phyloP scores from a whole-genome alignment of 2,329 filamentous ascomycete species.

The Didymella segeticola region DNA sequence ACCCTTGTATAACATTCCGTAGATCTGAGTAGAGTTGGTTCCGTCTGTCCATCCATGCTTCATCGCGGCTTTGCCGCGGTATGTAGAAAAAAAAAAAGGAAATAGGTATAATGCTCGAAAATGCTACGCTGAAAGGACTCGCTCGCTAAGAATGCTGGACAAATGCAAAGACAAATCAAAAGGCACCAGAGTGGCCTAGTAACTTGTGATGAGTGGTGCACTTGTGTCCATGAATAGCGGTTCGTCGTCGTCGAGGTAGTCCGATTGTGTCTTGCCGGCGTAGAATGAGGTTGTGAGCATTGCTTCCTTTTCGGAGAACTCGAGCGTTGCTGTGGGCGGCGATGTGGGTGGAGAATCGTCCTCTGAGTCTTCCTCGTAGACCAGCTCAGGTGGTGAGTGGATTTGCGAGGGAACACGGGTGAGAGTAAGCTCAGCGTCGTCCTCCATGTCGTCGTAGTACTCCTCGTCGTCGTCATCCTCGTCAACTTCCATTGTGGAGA shows the following conservation, averaged over 20 bases:
- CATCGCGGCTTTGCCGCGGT: slow-evolving; percentile 21
- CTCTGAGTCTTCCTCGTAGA: slow-evolving; percentile 57
- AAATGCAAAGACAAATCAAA: slow-evolving; percentile 41
- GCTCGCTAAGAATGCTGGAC: slow-evolving; percentile 48
- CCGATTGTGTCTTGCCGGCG: slow-evolving; percentile 47
- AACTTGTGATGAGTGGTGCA: slow-evolving; percentile 50
- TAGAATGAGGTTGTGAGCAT: slow-evolving; percentile 57
- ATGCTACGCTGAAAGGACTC: slow-evolving; percentile 42
- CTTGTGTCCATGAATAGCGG: slow-evolving; percentile 51
- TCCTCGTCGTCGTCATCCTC: slow-evolving; percentile 53
- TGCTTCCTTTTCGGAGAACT: slow-evolving; percentile 56
- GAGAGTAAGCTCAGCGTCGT: slow-evolving; percentile 55
- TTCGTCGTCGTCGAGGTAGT: slow-evolving; percentile 48
- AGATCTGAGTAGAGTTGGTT: slow-evolving; percentile 19
- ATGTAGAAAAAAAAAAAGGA: slow-evolving; percentile 29
- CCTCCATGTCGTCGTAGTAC: slow-evolving; percentile 56
- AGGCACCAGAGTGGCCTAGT: slow-evolving; percentile 43
- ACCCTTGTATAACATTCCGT: slow-evolving; percentile 11
- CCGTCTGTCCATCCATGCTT: slow-evolving; percentile 9
- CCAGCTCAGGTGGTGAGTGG: slow-evolving; percentile 58
- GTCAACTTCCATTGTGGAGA: slow-evolving; percentile 53
- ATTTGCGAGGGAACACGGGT: slow-evolving; percentile 53
- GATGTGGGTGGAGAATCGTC: slow-evolving; percentile 58
- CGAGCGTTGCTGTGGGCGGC: slow-evolving; percentile 53
- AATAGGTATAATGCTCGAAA: slow-evolving; percentile 40